Conservation (phyloP, 768 basidiomycete genomes). For the Suillus bovinus region DNA sequence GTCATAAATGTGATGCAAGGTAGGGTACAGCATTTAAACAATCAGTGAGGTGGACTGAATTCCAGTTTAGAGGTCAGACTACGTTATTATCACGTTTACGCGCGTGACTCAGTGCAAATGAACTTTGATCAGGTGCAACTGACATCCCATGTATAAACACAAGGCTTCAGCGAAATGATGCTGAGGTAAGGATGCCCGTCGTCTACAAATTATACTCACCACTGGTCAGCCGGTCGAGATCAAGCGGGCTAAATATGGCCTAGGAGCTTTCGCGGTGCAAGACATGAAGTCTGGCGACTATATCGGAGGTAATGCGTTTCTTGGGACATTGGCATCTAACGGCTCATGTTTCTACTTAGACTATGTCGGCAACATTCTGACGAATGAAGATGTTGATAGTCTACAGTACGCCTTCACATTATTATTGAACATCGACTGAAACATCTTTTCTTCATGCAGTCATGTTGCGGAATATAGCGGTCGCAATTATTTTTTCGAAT, state of each 20-base stretch:
- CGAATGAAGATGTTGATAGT: slow-evolving; percentile 13
- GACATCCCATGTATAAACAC: slow-evolving; percentile 30
- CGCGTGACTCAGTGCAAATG: neutral
- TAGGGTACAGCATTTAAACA: slow-evolving; percentile 17
- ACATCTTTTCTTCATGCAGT: slow-evolving; percentile 12
- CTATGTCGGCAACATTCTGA: slow-evolving; percentile 38
- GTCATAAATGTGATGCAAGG: slow-evolving; percentile 45
- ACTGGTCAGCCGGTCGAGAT: slow-evolving; percentile 36
- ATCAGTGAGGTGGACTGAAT: neutral
- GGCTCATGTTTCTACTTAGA: slow-evolving; percentile 27
- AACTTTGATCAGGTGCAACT: slow-evolving; percentile 18
- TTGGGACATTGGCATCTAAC: neutral
- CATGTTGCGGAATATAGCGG: slow-evolving; percentile 11
- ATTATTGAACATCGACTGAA: neutral
- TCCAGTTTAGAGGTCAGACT: slow-evolving; percentile 23
- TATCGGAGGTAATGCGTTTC: slow-evolving; percentile 31
- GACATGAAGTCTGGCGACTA: slow-evolving; percentile 23
- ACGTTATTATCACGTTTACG: neutral
- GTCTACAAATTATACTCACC: neutral
- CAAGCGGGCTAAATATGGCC: slow-evolving; percentile 36
- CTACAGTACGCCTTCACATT: slow-evolving; percentile 5
- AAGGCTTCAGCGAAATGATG: slow-evolving; percentile 23
- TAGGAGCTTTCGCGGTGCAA: slow-evolving; percentile 46
- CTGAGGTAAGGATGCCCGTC: slow-evolving; percentile 20
- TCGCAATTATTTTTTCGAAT: slow-evolving; percentile 39